Percentiles rank a stretch among this genome's conserved stretches.
Conservation (phyloP, 2,329 filamentous ascomycete species). For the Talaromyces sp. region DNA sequence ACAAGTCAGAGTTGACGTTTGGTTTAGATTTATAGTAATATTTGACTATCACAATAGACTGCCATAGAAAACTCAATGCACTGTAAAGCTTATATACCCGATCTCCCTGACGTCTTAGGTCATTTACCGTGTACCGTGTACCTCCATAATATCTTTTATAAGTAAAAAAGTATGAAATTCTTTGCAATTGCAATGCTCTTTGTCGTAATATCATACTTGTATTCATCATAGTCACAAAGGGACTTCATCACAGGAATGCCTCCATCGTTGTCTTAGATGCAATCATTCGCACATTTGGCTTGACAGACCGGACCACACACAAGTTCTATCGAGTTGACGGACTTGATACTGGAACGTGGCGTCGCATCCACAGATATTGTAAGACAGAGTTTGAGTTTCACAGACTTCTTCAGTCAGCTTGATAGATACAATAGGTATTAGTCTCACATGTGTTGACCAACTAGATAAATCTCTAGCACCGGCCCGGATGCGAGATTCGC, state of each 20-base stretch:
- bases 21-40: background rate
- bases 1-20: background rate
- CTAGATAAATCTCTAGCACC: too few species aligned
- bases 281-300: background rate
- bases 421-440: background rate
- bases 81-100: too few species aligned
- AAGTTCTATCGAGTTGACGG: constrained; percentile 18
- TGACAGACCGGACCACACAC: background rate
- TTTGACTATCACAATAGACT: background rate
- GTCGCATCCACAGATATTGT: background rate
- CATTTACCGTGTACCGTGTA: too few species aligned
- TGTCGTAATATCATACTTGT: background rate
- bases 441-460: background rate
- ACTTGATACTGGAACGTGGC: constrained; percentile 14
- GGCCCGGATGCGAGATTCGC: too few species aligned
- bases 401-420: background rate
- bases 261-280: background rate
- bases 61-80: background rate
- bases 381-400: background rate
- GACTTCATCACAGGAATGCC: background rate
- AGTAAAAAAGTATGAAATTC: too few species aligned
- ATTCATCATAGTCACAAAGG: background rate
- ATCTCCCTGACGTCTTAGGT: too few species aligned
- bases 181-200: background rate
- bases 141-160: too few species aligned